A percentile compares a stretch with the other conserved stretches of the same genome.
These are phyloP conservation scores for Scutellaria barbata DNA, from an alignment of 257 asterid genomes.

Conservation along the genomic window DNA sequence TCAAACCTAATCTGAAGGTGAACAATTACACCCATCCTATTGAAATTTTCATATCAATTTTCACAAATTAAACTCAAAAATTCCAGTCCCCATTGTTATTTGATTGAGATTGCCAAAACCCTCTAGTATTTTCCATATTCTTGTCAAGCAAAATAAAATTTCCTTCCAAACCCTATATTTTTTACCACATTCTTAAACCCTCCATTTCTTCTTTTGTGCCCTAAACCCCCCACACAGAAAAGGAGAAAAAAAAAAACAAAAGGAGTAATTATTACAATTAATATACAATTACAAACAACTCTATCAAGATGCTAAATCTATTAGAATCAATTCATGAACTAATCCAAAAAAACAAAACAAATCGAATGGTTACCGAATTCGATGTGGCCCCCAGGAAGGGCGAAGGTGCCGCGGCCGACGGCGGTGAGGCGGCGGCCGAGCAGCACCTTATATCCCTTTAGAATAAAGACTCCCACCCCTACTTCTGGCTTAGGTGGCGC, in stretches of 20 bases:
- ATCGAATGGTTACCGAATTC: slow-evolving; percentile 58
- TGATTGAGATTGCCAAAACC: background rate
- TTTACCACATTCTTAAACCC: too few species aligned
- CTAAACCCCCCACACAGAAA: background rate
- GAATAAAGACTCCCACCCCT: slow-evolving; percentile 63
- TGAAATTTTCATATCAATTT: background rate
- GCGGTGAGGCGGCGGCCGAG: slow-evolving; percentile 71
- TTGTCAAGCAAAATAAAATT: too few species aligned
- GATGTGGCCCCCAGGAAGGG: slow-evolving; percentile 79
- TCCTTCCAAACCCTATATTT: too few species aligned
- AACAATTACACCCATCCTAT: background rate
- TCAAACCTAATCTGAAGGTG: too few species aligned
- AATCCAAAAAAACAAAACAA: too few species aligned
- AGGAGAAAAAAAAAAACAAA: too few species aligned
- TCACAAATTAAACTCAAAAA: background rate
- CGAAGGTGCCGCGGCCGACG: slow-evolving; percentile 60
- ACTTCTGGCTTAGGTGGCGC: slow-evolving; percentile 44
- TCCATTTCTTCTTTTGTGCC: background rate
- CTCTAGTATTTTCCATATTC: too few species aligned
- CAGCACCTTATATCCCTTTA: slow-evolving; percentile 52
- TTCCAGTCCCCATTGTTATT: background rate
- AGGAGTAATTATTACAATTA: too few species aligned
- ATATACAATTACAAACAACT: background rate
- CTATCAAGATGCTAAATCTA: background rate
- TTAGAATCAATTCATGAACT: background rate